phyloP scores from a whole-genome alignment of 2,329 filamentous ascomycete genomes.

The Claviceps spartinae region DNA sequence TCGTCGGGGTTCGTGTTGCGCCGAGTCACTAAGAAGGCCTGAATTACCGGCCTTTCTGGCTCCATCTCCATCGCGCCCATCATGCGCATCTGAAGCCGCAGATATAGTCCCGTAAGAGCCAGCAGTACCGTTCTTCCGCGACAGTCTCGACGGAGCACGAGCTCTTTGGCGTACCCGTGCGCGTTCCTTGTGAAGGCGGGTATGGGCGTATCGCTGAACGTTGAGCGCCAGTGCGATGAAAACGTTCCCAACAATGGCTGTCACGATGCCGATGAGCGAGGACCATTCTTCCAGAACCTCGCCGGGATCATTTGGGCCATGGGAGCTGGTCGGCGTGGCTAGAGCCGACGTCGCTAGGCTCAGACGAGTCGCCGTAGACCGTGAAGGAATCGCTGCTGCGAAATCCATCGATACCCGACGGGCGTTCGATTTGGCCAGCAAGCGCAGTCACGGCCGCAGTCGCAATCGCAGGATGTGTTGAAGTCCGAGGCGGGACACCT shows the following conservation, averaged over 20 bases:
- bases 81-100: slow-evolving; percentile 6
- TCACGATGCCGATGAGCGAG: slow-evolving; percentile 85
- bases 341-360: background rate
- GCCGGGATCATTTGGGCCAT: slow-evolving; percentile 21
- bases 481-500: background rate
- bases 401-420: slow-evolving; percentile 2
- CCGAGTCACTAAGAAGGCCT: slow-evolving; percentile 17
- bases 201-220: slow-evolving; percentile 90
- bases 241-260: slow-evolving; percentile 83
- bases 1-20: slow-evolving; percentile 8
- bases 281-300: slow-evolving; percentile 61
- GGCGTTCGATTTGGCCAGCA: slow-evolving; percentile 2
- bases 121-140: slow-evolving; percentile 17
- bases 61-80: slow-evolving; percentile 10
- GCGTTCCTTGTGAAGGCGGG: slow-evolving; percentile 61
- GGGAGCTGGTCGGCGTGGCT: slow-evolving; percentile 6
- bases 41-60: slow-evolving; percentile 16
- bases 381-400: background rate
- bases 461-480: slow-evolving; percentile 1
- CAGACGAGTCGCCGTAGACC: background rate
- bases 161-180: slow-evolving; percentile 42
- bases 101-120: slow-evolving; percentile 23
- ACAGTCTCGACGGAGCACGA: slow-evolving; percentile 37
- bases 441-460: slow-evolving; percentile 1
- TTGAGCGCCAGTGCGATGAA: slow-evolving; percentile 93